Evolutionary conservation across 2,329 filamentous ascomycete species (phyloP).

Genomic region (Acrocalymma vagum): DNA sequence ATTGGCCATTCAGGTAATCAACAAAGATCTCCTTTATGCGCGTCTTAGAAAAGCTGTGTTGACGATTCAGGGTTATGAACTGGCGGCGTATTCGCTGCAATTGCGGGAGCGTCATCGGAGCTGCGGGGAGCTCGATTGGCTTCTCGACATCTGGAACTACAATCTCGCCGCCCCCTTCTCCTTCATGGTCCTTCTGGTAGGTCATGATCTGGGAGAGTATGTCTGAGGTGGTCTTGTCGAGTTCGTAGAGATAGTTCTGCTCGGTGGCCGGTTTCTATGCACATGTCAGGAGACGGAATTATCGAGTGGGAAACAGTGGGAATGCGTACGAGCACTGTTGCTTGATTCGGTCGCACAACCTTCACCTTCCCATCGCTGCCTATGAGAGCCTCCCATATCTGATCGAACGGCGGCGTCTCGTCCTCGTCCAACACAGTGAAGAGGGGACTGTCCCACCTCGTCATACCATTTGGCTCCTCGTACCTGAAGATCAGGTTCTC

Average conservation of each 20-base stretch:
- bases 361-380: constrained; percentile 70
- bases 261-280: constrained; percentile 65
- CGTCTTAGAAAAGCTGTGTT: constrained; percentile 61
- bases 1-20: constrained; percentile 49
- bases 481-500: constrained; percentile 84
- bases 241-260: constrained; percentile 78
- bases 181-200: constrained; percentile 70
- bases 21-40: constrained; percentile 49
- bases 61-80: constrained; percentile 78
- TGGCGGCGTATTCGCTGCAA: constrained; percentile 80
- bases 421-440: constrained; percentile 84
- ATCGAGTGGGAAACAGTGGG: too few species aligned
- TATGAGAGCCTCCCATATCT: constrained; percentile 77
- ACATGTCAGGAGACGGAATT: not conserved
- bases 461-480: constrained; percentile 88
- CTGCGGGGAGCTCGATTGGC: constrained; percentile 70
- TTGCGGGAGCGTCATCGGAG: constrained; percentile 74
- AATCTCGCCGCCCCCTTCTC: constrained; percentile 69
- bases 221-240: constrained; percentile 81
- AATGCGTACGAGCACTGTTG: constrained; percentile 68
- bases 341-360: constrained; percentile 75
- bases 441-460: constrained; percentile 82
- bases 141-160: constrained; percentile 62
- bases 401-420: constrained; percentile 70
- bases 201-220: constrained; percentile 75